phyloP scores from a whole-genome alignment of 2,329 filamentous ascomycete species.

The Cercospora berteroae region DNA sequence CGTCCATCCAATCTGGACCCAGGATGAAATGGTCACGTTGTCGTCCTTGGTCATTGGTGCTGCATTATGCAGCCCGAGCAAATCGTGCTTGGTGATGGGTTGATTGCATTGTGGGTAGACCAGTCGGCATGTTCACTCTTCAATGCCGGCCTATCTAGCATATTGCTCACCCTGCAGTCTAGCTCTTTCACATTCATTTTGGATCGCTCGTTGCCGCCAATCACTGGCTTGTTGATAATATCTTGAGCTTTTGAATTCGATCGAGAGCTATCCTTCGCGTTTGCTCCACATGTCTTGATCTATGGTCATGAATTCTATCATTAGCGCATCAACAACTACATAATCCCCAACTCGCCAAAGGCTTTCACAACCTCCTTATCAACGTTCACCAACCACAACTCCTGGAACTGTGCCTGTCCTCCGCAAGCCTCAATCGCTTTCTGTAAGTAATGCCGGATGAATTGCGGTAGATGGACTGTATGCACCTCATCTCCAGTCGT shows the following conservation, averaged over 20 bases:
- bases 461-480: constrained; percentile 61
- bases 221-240: neutral
- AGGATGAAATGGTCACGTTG: neutral
- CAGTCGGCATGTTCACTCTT: neutral
- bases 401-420: constrained; percentile 64
- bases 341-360: constrained; percentile 51
- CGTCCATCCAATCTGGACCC: neutral
- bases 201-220: neutral
- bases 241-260: neutral
- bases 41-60: neutral
- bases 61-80: neutral
- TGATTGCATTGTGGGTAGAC: neutral
- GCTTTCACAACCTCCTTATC: constrained; percentile 67
- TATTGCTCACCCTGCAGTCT: neutral
- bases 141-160: neutral
- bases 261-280: neutral
- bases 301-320: neutral
- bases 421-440: constrained; percentile 60
- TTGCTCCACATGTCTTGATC: neutral
- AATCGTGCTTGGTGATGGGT: neutral
- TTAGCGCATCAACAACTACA: constrained; percentile 21
- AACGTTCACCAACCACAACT: constrained; percentile 69
- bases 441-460: constrained; percentile 62
- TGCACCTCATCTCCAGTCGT: constrained; percentile 65
- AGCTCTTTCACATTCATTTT: neutral